Base-by-base conservation (phyloP, 2,329 filamentous ascomycete genomes). In the Ascosphaera aggregata region DNA sequence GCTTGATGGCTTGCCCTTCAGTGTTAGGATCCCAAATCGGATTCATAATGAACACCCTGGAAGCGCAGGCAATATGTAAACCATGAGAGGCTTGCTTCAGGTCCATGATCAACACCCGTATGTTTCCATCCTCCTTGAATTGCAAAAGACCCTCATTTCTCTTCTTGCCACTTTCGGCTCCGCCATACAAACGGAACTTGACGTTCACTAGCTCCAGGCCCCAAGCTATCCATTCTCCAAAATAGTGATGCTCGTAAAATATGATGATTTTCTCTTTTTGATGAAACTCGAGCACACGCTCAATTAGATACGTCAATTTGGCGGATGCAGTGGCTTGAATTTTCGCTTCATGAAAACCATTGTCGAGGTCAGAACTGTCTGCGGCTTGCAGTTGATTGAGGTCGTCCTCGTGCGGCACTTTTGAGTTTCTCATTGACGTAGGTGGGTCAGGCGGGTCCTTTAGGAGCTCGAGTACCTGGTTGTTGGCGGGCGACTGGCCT, bases 1-100 rank as follows among this genome's bases (percentile, higher is more conserved):
- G 75, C 43, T 91, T 92, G 44, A 94, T 81, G 0, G 86, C 86
- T 54, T 95, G 86, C 1, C 80, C 82, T 53, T 92, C 80, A 1
- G 92, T 68, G 45, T 80, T 63, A 0, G 82, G 82, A 39, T 85
- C 79, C 52, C 89, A 76, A 9, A 92, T 80, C 0, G 86, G 85
- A 45, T 78, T 86, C 40, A 92, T 68, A 44, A 95, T 94, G 56
- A 84, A 91, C 8, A 95, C 76, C 2, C 86, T 65, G 3, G 79
- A 89, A 1, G 85, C 85, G 9, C 71, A 73, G 39, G 74, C 75
- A 54, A 94, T 73, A 51, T 94, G 85, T 0, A 95, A 64, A 0
- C 86, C 86, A 43, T 85, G 81, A 0, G 85, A 81, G 20, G 85
- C 85, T 51, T 89, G 81, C 1, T 71, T 72, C n/a, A 94, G 69